A percentile compares a stretch with the other conserved stretches of the same genome.
These are phyloP conservation scores for Nissolia schottii DNA, from an alignment of 306 rosid species.

Conservation along the genomic window DNA sequence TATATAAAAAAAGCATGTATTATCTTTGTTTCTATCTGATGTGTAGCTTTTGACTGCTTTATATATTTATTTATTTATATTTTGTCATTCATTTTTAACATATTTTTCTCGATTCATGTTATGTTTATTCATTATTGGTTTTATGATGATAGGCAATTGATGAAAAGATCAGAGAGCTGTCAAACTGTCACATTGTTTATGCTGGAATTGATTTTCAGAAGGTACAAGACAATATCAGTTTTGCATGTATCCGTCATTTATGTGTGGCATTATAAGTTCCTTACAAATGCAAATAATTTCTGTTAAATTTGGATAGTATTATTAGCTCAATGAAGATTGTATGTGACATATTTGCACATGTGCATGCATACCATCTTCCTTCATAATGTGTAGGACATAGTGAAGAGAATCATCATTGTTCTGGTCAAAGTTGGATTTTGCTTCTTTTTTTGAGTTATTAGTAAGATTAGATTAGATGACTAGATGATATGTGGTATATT, in stretches of 20 bases:
- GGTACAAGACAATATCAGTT: conserved; percentile 38
- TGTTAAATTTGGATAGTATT: conserved; percentile 14
- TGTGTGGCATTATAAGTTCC: background rate
- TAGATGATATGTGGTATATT: conserved; percentile 4
- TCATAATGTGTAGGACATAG: conserved; percentile 1
- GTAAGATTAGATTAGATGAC: background rate
- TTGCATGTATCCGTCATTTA: background rate
- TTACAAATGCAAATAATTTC: background rate
- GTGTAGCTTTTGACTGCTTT: background rate
- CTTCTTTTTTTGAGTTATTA: background rate
- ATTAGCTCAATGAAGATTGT: conserved; percentile 9
- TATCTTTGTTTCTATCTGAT: conserved; percentile 19
- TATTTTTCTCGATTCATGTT: conserved; percentile 9
- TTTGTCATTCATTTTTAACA: conserved; percentile 3
- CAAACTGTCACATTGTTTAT: conserved; percentile 92
- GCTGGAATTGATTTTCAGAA: conserved; percentile 76
- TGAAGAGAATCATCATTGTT: conserved; percentile 4
- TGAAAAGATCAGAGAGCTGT: conserved; percentile 92
- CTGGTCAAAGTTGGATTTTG: background rate
- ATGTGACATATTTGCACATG: conserved; percentile 1
- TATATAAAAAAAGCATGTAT: no score
- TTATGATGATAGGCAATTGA: conserved; percentile 74
- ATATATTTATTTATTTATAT: background rate
- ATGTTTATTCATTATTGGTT: conserved; percentile 10
- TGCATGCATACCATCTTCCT: background rate